Conservation (phyloP, 1,284 basidiomycete genomes). For the Boletus semigastroideus region DNA sequence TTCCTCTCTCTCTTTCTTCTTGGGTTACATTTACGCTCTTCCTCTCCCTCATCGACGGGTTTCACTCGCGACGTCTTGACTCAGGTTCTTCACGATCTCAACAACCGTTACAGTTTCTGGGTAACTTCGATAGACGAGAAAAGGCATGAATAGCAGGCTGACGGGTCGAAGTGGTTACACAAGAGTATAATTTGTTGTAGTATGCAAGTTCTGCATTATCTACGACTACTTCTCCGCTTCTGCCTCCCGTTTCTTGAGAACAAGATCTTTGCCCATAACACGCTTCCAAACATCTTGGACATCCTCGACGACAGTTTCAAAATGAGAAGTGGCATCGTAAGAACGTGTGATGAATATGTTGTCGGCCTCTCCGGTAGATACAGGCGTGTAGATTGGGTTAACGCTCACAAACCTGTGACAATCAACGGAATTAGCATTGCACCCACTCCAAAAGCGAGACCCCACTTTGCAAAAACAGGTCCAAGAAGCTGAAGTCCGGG, state of each 20-base stretch:
- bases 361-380: constrained; percentile 76
- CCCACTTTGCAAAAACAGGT: constrained; percentile 90
- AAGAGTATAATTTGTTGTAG: constrained; percentile 14
- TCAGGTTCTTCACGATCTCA: too few species aligned
- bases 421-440: constrained; percentile 8
- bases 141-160: constrained; percentile 3
- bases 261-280: constrained; percentile 72
- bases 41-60: too few species aligned
- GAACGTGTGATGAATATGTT: constrained; percentile 97
- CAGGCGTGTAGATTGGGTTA: constrained; percentile 87
- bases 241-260: constrained; percentile 81
- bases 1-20: too few species aligned
- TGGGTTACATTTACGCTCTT: too few species aligned
- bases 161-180: constrained; percentile 1
- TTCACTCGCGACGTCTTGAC: too few species aligned
- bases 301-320: constrained; percentile 96
- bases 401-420: constrained; percentile 85
- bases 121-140: constrained; percentile 8
- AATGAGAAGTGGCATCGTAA: constrained; percentile 98
- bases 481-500: constrained; percentile 94
- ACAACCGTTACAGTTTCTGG: too few species aligned
- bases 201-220: constrained; percentile 7
- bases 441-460: background rate
- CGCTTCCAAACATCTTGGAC: constrained; percentile 93
- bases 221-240: constrained; percentile 54